These are phyloP conservation scores for Cladosporium sp. DNA, from an alignment of 2,329 filamentous ascomycete genomes.

Conservation along the genomic window DNA sequence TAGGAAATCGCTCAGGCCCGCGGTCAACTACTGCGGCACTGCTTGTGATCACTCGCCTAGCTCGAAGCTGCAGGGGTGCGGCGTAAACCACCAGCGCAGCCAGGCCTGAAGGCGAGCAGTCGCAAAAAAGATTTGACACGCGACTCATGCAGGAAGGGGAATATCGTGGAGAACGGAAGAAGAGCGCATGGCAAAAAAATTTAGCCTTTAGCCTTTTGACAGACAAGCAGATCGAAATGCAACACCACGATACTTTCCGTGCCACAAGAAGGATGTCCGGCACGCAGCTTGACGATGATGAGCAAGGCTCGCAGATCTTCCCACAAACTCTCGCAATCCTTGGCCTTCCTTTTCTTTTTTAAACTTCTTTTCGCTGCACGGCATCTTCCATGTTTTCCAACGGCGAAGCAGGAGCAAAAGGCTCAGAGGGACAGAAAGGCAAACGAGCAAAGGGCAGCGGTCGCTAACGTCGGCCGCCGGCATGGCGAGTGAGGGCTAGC, in stretches of 20 bases:
- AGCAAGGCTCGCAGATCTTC: neutral
- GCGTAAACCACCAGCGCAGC: neutral
- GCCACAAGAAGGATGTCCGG: slow-evolving; percentile 10
- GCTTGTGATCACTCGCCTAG: neutral
- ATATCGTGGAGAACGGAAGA: neutral
- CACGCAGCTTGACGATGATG: slow-evolving; percentile 10
- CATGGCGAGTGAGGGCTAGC: slow-evolving; percentile 2
- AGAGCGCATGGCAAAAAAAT: neutral
- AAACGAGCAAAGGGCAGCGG: neutral
- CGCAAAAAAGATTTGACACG: neutral
- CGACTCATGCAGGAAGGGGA: neutral
- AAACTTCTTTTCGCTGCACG: neutral
- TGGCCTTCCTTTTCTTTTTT: neutral
- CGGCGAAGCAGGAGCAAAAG: slow-evolving; percentile 10
- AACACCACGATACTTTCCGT: slow-evolving; percentile 10
- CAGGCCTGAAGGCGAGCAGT: slow-evolving; percentile 5
- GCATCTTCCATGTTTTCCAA: slow-evolving; percentile 8
- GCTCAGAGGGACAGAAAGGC: neutral
- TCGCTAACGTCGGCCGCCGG: slow-evolving; percentile 6
- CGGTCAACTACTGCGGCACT: neutral
- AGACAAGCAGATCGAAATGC: neutral
- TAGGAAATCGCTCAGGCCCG: neutral
- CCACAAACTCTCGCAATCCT: neutral
- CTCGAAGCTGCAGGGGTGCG: neutral
- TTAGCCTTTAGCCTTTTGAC: neutral